These are phyloP conservation scores for Malassezia pachydermatis DNA, from an alignment of 1,284 basidiomycete species.

Conservation along the genomic window DNA sequence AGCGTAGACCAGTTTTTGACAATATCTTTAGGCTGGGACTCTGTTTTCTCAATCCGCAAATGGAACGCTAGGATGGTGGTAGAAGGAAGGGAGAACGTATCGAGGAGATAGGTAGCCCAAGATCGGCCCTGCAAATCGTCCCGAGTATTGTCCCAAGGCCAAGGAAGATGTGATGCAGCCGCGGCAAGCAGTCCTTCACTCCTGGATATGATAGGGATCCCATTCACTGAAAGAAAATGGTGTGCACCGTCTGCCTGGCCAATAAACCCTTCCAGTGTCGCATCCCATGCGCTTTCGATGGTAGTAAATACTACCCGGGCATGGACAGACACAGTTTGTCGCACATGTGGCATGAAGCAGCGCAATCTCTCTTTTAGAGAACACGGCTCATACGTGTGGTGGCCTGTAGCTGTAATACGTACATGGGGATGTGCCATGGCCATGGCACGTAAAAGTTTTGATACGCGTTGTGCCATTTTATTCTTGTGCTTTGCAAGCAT, in stretches of 20 bases:
- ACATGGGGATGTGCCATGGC: neutral
- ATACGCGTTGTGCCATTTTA: neutral
- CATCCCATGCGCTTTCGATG: neutral
- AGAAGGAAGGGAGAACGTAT: too few species aligned
- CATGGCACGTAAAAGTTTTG: neutral
- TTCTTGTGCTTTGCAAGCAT: neutral
- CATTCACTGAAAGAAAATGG: neutral
- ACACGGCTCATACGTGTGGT: neutral
- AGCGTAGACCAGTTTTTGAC: too few species aligned
- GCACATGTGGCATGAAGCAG: neutral
- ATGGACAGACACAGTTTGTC: neutral
- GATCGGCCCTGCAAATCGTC: too few species aligned
- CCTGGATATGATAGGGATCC: too few species aligned
- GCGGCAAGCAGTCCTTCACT: too few species aligned
- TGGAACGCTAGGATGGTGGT: too few species aligned
- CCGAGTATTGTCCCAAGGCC: too few species aligned
- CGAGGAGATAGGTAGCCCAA: too few species aligned
- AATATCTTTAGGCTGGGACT: too few species aligned
- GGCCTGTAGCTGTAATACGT: neutral
- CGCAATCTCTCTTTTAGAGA: neutral
- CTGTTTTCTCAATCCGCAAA: too few species aligned
- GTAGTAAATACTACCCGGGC: neutral
- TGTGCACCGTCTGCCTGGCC: neutral
- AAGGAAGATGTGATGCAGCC: too few species aligned
- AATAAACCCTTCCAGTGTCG: neutral